A percentile compares a stretch with the other conserved stretches of the same genome.
Evolutionary conservation across 2,329 filamentous ascomycete species (phyloP).

Genomic region (Aureobasidium sp.): DNA sequence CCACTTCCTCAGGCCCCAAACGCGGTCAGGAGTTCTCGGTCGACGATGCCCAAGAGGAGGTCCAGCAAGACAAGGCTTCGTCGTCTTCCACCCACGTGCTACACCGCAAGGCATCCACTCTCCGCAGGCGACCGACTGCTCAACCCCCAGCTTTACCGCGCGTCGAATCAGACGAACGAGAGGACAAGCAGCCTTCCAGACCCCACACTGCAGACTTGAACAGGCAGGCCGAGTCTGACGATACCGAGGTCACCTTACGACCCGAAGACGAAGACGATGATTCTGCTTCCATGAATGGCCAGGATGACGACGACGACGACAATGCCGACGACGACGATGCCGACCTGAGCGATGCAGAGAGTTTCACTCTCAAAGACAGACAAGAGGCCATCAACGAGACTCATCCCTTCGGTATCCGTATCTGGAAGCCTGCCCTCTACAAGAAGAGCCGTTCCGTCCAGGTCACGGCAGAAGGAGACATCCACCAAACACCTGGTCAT

Average conservation of each 20-base stretch:
- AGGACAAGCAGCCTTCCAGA: constrained; percentile 29
- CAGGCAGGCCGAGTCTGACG: constrained; percentile 23
- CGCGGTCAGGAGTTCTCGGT: constrained; percentile 83
- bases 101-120: constrained; percentile 45
- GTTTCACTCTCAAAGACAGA: constrained; percentile 93
- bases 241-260: constrained; percentile 37
- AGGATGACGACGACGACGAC: constrained; percentile 36
- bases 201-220: background rate
- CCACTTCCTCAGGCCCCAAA: constrained; percentile 67
- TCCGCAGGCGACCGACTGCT: constrained; percentile 43
- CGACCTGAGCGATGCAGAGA: constrained; percentile 84
- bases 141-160: constrained; percentile 41
- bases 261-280: constrained; percentile 29
- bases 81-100: constrained; percentile 26
- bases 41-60: constrained; percentile 77
- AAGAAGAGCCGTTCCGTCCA: constrained; percentile 96
- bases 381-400: constrained; percentile 98
- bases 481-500: constrained; percentile 87
- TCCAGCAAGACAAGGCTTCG: constrained; percentile 57
- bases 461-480: constrained; percentile 91
- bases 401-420: constrained; percentile 95
- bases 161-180: constrained; percentile 44
- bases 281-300: constrained; percentile 23
- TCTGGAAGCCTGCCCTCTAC: constrained; percentile 98
- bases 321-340: constrained; percentile 56